A percentile compares a stretch with the other conserved stretches of the same genome.
These are phyloP conservation scores for Leccinum subrobustum DNA, from an alignment of 1,284 basidiomycete species.

Conservation along the genomic window DNA sequence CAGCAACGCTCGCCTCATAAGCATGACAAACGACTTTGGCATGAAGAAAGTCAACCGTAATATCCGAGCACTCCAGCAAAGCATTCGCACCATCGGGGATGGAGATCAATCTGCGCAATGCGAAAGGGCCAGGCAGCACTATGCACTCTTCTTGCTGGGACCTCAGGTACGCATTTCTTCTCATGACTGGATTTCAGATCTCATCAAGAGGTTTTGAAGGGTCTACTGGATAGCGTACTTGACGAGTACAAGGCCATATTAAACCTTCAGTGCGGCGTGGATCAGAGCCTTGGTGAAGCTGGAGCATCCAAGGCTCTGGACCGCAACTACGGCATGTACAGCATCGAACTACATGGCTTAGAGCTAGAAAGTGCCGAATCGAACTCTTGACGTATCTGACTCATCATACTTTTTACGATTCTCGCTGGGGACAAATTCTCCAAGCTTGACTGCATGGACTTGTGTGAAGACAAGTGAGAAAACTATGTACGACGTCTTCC, in stretches of 20 bases:
- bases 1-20: constrained; percentile 70
- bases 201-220: constrained; percentile 42
- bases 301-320: constrained; percentile 55
- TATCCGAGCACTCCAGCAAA: constrained; percentile 90
- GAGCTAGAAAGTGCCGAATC: constrained; percentile 55
- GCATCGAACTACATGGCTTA: constrained; percentile 79
- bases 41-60: constrained; percentile 90
- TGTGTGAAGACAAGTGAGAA: not conserved
- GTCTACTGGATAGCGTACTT: constrained; percentile 74
- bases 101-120: constrained; percentile 68
- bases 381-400: constrained; percentile 26
- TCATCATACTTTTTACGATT: constrained; percentile 11
- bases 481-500: not conserved
- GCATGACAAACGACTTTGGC: constrained; percentile 73
- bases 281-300: constrained; percentile 52
- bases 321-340: constrained; percentile 74
- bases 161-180: constrained; percentile 59
- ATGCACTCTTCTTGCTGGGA: constrained; percentile 70
- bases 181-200: not conserved
- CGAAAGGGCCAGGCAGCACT: constrained; percentile 77
- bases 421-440: not conserved
- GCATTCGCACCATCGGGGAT: constrained; percentile 77
- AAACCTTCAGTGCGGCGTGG: constrained; percentile 81
- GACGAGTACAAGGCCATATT: constrained; percentile 92
- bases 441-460: not conserved